Evolutionary conservation across 2,329 filamentous ascomycete genomes (phyloP), one percentile per base, ranked within the genome.

Genomic region (Dryadomyces sulphureus): DNA sequence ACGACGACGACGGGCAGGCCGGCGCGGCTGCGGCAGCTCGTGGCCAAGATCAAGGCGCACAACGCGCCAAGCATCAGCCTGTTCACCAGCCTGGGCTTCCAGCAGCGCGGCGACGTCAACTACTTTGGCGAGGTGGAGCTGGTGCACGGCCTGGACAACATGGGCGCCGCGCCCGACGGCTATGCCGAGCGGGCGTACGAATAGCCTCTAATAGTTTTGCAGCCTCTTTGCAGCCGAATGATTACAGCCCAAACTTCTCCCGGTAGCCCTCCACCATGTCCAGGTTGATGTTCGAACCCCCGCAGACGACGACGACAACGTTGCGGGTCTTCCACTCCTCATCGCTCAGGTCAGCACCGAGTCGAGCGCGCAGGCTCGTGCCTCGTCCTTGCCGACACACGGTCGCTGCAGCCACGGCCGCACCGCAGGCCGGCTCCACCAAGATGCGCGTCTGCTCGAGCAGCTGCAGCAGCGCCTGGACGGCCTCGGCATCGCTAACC

Each of bases 341-440:
- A 27, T 76, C 73, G 1, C 62, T 60, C 44, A 74, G 43, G 0
- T 61, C 66, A 41, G 62, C 55, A 0, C 81, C 75, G 0, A 88
- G 64, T 9, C 77, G 64, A 54, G 70, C 67, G 56, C 79, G 72
- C 56, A 93, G 58, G 14, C 11, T 2, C n/a, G 12, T 9, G 22
- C 2, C 16, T 4, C 17, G 27, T 19, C n/a, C 34, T 5, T 12
- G 8, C 17, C 12, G 36, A 73, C 62, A 0, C 73, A 77, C 36
- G 75, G 55, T 86, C 48, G 70, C 78, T 3, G 76, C 60, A 1
- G 81, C 85, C 12, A 94, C 63, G 45, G 81, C 83, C 6, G 90
- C 87, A 1, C 89, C 88, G 59, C 90, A 95, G 0, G 88, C 79
- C 32, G 82, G 68, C 65, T 96, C 90, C 3, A 94, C 85, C 48